These are phyloP conservation scores for Kodamaea alishanica DNA, from an alignment of 1,139 yeast species.

Conservation along the genomic window DNA sequence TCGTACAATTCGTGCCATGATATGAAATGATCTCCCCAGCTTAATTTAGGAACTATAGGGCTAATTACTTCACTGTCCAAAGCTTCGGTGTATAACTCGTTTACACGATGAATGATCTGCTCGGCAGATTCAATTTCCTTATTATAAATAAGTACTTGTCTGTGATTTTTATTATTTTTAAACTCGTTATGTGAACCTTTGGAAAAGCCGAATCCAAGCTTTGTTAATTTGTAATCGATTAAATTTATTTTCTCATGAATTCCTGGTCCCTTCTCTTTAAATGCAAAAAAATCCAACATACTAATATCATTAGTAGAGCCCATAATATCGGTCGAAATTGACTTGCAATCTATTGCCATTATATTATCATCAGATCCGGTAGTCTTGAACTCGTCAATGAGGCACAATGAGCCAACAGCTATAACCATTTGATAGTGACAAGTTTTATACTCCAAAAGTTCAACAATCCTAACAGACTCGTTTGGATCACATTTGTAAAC, in stretches of 20 bases:
- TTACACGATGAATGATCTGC: slow-evolving; percentile 20
- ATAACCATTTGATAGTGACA: slow-evolving; percentile 69
- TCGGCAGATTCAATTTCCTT: slow-evolving; percentile 14
- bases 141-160: slow-evolving; percentile 27
- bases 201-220: slow-evolving; percentile 34
- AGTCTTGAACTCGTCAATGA: slow-evolving; percentile 45
- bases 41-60: slow-evolving; percentile 14
- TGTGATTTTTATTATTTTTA: slow-evolving; percentile 14
- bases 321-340: slow-evolving; percentile 19
- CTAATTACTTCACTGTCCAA: slow-evolving; percentile 6
- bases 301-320: neutral
- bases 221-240: slow-evolving; percentile 22
- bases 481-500: slow-evolving; percentile 63
- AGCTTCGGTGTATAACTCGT: slow-evolving; percentile 15
- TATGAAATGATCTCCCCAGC: slow-evolving; percentile 34
- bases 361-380: slow-evolving; percentile 32
- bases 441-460: slow-evolving; percentile 62
- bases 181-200: slow-evolving; percentile 20
- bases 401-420: slow-evolving; percentile 58
- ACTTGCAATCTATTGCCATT: slow-evolving; percentile 42
- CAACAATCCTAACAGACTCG: slow-evolving; percentile 32
- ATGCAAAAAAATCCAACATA: neutral
- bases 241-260: slow-evolving; percentile 21
- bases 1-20: slow-evolving; percentile 41
- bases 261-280: no score